Evolutionary conservation across 495 filamentous ascomycete species (phyloP), one percentile per base, ranked within the genome.

Genomic region (Clavariopsis aquatica): DNA sequence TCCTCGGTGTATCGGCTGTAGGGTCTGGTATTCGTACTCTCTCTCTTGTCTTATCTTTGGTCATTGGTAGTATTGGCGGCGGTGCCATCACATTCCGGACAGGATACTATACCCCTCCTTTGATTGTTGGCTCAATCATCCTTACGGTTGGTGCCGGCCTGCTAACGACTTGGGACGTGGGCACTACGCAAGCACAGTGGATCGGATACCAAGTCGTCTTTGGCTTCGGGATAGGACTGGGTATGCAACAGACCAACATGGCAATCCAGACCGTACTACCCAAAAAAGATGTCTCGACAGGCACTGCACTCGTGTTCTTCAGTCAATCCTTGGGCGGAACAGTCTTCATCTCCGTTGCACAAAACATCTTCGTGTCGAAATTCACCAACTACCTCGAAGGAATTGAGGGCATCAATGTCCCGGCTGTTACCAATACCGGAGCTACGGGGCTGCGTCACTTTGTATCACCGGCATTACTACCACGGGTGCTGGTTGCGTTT

Each of bases 1-100:
- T 63, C 31, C 1, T 54, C 13, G 56, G 91, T 72, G 91, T 84
- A 19, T 83, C 85, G 1, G 89, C 92, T 0, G 87, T 89, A 0
- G 89, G 76, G 56, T 92, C 89, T 0, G 79, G 85, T 0, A 83
- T 84, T 4, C 23, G 45, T 6, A 70, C 26, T n/a, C 57, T 74
- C 20, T 63, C 73, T 20, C 53, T 71, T 28, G 26, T 71, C 24
- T 49, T 74, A 2, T 2, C 45, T 1, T 8, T 36, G 1, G 56
- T 66, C 1, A 52, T 92, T 19, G 67, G 81, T 1, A 22, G 22
- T 8, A 78, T 94, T 13, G 2, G 9, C 0, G 46, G 22, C 57
- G 63, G 63, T 5, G 4, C 3, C 19, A 19, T 66, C 2, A 55
- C 34, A 1, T 36, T 27, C 3, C 2, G 22, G 10, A 47, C 31